Conservation (phyloP, 495 filamentous ascomycete genomes). For the Penicillium malachiteum region DNA sequence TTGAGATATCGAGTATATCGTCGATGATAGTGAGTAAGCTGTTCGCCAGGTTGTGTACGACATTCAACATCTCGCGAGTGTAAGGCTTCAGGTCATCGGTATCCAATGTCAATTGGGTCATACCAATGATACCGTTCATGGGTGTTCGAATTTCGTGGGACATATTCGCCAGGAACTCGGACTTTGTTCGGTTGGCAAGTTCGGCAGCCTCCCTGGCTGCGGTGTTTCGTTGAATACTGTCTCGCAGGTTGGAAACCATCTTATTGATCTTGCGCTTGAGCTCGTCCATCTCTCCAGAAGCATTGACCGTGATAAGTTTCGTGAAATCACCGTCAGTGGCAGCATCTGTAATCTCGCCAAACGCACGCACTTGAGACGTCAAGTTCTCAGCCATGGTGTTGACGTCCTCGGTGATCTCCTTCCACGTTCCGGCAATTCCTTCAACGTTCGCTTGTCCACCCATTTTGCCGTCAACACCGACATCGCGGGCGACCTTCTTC, state of each 20-base stretch:
- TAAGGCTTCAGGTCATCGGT: conserved; percentile 88
- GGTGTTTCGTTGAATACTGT: conserved; percentile 98
- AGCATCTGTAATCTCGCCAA: conserved; percentile 96
- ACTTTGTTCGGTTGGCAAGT: conserved; percentile 96
- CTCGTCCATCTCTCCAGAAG: conserved; percentile 98
- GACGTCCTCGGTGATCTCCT: conserved; percentile 96
- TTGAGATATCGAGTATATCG: conserved; percentile 97
- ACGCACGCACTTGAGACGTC: conserved; percentile 96
- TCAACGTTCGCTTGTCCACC: conserved; percentile 96
- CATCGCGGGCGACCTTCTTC: conserved; percentile 93
- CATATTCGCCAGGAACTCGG: conserved; percentile 99
- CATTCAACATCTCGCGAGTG: conserved; percentile 97
- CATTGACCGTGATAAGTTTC: conserved; percentile 95
- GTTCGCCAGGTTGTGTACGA: conserved; percentile 96
- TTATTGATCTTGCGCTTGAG: conserved; percentile 99
- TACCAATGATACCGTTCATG: conserved; percentile 85
- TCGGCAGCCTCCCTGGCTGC: conserved; percentile 94
- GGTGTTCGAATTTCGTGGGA: conserved; percentile 98
- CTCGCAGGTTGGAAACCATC: conserved; percentile 94
- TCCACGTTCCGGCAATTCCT: conserved; percentile 92
- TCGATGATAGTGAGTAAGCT: conserved; percentile 98
- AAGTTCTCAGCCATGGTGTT: conserved; percentile 99
- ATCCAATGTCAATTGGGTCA: conserved; percentile 96
- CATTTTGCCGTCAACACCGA: conserved; percentile 98
- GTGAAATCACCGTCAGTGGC: conserved; percentile 97